Percentiles rank a stretch among this genome's conserved stretches.
Evolutionary conservation across 495 filamentous ascomycete genomes (phyloP).

Genomic region (Podospora conica): DNA sequence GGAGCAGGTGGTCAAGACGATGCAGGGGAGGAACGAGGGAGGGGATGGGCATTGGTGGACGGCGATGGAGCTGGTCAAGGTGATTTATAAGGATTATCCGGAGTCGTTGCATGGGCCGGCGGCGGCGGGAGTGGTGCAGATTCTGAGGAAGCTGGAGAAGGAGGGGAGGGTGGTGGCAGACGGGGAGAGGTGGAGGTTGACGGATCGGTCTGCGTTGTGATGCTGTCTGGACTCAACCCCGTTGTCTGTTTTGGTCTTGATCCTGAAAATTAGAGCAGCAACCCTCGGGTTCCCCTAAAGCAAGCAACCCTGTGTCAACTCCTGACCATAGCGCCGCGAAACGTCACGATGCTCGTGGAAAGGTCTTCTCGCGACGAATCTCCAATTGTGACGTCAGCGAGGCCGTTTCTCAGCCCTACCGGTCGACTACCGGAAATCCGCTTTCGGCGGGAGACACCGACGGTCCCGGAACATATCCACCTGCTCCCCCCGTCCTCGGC

Average conservation of each 20-base stretch:
- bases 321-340: background rate
- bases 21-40: slow-evolving; percentile 40
- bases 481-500: background rate
- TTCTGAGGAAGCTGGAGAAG: slow-evolving; percentile 61
- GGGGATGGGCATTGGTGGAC: slow-evolving; percentile 47
- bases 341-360: background rate
- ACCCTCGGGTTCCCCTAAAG: background rate
- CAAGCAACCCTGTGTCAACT: background rate
- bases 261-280: background rate
- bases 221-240: too few relatives aligned
- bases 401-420: background rate
- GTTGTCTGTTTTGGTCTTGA: background rate
- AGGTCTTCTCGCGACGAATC: background rate
- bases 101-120: slow-evolving; percentile 70
- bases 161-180: slow-evolving; percentile 54
- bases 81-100: slow-evolving; percentile 74
- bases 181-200: slow-evolving; percentile 49
- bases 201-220: slow-evolving; percentile 39
- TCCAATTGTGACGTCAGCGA: background rate
- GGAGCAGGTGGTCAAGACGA: slow-evolving; percentile 66
- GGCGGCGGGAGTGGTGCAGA: slow-evolving; percentile 58
- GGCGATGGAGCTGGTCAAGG: slow-evolving; percentile 73
- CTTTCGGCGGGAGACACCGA: background rate
- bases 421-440: background rate
- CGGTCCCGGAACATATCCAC: background rate